Conservation (phyloP, 1,139 yeast species). For the Hyphopichia pseudoburtonii region DNA sequence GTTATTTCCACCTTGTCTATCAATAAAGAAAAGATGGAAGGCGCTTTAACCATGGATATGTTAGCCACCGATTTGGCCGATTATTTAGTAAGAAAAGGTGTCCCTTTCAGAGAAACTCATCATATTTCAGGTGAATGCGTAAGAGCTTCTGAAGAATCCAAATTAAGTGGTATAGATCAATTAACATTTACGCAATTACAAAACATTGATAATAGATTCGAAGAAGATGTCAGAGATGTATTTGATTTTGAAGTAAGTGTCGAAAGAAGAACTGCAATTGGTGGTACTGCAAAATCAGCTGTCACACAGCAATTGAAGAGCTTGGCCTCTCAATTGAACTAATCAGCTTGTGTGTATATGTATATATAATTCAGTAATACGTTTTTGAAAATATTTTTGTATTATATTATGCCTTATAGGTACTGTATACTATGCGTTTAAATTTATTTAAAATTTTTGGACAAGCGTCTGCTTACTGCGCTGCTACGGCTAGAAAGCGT, state of each 20-base stretch:
- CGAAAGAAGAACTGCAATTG: slow-evolving; percentile 93
- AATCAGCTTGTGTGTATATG: too few relatives aligned
- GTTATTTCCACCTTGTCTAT: slow-evolving; percentile 83
- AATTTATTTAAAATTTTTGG: too few relatives aligned
- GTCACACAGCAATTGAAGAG: slow-evolving; percentile 67
- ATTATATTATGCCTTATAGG: too few relatives aligned
- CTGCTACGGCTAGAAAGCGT: too few relatives aligned
- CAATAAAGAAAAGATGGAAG: slow-evolving; percentile 72
- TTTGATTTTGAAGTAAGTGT: slow-evolving; percentile 92
- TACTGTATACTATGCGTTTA: too few relatives aligned
- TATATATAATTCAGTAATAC: too few relatives aligned
- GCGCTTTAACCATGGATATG: slow-evolving; percentile 97
- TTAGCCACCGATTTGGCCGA: slow-evolving; percentile 98
- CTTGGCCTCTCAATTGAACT: slow-evolving; percentile 31
- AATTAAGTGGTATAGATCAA: slow-evolving; percentile 78
- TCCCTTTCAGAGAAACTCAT: slow-evolving; percentile 98
- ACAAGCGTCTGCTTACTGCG: too few relatives aligned
- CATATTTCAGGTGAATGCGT: slow-evolving; percentile 98
- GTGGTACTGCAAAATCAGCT: slow-evolving; percentile 96
- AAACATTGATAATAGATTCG: slow-evolving; percentile 76
- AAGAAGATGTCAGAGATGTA: slow-evolving; percentile 73
- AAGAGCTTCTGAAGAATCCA: slow-evolving; percentile 76
- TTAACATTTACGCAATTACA: slow-evolving; percentile 75
- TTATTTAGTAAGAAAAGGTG: slow-evolving; percentile 94
- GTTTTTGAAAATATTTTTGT: too few relatives aligned